A percentile compares a stretch with the other conserved stretches of the same genome.
phyloP scores from a whole-genome alignment of 257 asterid species.

The Gynochthodes officinalis region DNA sequence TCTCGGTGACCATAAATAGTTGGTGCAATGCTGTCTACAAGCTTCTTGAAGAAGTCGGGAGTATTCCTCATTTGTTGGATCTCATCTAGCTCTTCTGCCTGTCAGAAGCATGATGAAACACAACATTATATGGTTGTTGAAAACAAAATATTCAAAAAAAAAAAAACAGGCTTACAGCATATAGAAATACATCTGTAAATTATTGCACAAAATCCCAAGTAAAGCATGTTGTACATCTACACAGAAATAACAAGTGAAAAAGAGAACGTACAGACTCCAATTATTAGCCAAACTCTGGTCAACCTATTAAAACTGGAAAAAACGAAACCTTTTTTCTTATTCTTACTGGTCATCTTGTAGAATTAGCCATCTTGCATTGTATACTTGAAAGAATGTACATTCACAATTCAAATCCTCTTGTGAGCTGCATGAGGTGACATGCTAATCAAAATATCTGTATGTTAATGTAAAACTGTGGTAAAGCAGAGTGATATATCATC shows the following conservation, averaged over 20 bases:
- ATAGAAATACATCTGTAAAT: neutral
- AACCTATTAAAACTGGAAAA: neutral
- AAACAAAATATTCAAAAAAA: neutral
- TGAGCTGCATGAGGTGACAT: neutral
- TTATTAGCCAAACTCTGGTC: neutral
- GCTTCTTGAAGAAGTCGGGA: conserved; percentile 90
- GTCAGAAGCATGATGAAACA: conserved; percentile 29
- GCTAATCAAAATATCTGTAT: neutral
- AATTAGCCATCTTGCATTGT: conserved; percentile 2
- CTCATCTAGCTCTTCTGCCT: conserved; percentile 78
- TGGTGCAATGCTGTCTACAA: conserved; percentile 94
- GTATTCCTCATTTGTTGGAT: conserved; percentile 62
- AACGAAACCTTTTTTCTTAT: neutral
- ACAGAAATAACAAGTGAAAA: neutral
- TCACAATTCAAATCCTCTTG: neutral
- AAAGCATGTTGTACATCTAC: neutral
- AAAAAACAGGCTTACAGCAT: neutral
- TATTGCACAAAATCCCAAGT: neutral
- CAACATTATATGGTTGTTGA: conserved; percentile 2
- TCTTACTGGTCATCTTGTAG: neutral
- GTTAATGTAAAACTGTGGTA: neutral
- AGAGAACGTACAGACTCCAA: neutral
- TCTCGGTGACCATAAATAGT: conserved; percentile 92
- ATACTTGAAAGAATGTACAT: neutral
- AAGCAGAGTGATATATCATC: neutral